Evolutionary conservation across 148 eudicot species (phyloP), one percentile per base, ranked within the genome.

Genomic region (Heliamphora exappendiculata): DNA sequence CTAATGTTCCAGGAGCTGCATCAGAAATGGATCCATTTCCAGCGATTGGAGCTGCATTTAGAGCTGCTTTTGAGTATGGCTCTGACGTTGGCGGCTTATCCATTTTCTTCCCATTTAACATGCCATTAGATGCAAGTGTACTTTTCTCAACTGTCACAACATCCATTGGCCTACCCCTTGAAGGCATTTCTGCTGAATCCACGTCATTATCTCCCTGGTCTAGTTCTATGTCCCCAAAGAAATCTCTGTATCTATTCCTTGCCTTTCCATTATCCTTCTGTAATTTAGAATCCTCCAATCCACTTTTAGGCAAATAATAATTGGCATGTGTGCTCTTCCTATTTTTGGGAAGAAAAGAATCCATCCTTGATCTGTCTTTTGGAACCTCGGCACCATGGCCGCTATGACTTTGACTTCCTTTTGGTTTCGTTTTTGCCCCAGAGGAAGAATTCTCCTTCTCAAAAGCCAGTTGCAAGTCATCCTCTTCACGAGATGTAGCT

Each of bases 211-310:
- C 89, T 29, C 84, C 93, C 39, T 80, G 82, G 71, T 95, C 98
- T 81, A 83, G 63, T 70, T 88, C 88, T 37, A 91, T 74, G 37
- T 95, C 96, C 78, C 98, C 98, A 68, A 95, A 95, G 77, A 95
- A 85, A 75, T 95, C 97, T 81, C 83, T 86, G 78, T 95, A 92
- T 69, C 76, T 85, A 84, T 90, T 92, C 73, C 29, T 82, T 51
- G 75, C 76, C 75, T 87, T 88, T 41, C 69, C 80, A 58, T 31
- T 64, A 49, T 84, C 82, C 79, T 88, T 88, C 70, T 76, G 79
- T 57, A 42, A 28, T 39, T 81, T 75, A 29, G 73, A 74, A 74
- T 79, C 82, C 73, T 57, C 86, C 71, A 74, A 34, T 68, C 83
- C 87, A 74, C 26, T 81, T 79, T 79, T 85, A 74, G 80, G 55